A percentile compares a stretch with the other conserved stretches of the same genome.
Evolutionary conservation across 176 grass and related monocot species (phyloP).

Genomic region (Oryza australiensis): DNA sequence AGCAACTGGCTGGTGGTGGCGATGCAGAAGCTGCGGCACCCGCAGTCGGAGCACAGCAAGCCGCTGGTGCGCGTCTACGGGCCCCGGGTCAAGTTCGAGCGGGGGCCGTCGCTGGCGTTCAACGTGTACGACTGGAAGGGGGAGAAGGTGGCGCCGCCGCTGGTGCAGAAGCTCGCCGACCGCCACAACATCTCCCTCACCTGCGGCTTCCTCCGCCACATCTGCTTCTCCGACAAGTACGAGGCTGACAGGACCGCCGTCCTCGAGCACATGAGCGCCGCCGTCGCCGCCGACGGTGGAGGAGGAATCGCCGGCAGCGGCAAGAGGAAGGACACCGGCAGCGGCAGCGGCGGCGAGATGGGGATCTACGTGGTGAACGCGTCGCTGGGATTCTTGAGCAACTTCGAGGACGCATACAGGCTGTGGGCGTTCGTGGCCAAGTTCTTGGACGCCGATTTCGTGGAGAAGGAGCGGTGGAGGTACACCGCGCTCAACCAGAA

Average conservation of each 20-base stretch:
- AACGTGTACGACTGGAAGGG: slow-evolving; percentile 93
- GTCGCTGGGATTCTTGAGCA: slow-evolving; percentile 78
- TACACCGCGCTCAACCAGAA: slow-evolving; percentile 87
- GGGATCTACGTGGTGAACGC: slow-evolving; percentile 81
- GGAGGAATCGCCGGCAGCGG: background rate
- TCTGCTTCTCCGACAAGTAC: slow-evolving; percentile 70
- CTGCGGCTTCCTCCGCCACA: slow-evolving; percentile 72
- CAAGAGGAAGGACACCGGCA: slow-evolving; percentile 37
- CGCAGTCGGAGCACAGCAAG: slow-evolving; percentile 48
- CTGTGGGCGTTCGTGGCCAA: slow-evolving; percentile 90
- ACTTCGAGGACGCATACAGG: slow-evolving; percentile 88
- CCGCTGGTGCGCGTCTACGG: slow-evolving; percentile 74
- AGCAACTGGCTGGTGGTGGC: slow-evolving; percentile 90
- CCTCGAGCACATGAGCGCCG: slow-evolving; percentile 45
- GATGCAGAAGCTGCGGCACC: slow-evolving; percentile 72
- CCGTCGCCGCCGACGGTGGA: background rate
- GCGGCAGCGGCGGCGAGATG: slow-evolving; percentile 34
- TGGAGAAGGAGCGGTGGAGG: slow-evolving; percentile 96
- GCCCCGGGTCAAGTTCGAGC: slow-evolving; percentile 79
- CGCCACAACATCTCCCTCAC: slow-evolving; percentile 80
- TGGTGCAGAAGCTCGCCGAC: slow-evolving; percentile 93
- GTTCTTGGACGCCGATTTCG: slow-evolving; percentile 89
- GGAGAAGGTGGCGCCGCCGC: slow-evolving; percentile 63
- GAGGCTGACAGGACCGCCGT: slow-evolving; percentile 43
- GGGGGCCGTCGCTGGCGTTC: slow-evolving; percentile 78